Evolutionary conservation across 768 basidiomycete species (phyloP).

Genomic region (Heimioporus sp.): DNA sequence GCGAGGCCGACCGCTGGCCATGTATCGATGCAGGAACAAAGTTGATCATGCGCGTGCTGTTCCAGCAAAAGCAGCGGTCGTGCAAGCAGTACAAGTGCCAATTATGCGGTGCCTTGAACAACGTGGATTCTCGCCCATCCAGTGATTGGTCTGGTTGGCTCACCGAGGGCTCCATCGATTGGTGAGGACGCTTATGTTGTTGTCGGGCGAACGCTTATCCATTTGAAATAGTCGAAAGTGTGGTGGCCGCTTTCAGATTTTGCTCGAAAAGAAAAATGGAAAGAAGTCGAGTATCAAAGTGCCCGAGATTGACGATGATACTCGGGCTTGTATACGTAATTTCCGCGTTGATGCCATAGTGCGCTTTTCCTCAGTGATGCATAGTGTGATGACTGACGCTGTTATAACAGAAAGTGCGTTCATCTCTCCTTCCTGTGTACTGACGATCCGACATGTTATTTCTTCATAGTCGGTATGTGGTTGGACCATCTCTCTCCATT

Average conservation of each 20-base stretch:
- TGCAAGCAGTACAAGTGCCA: constrained; percentile 13
- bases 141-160: constrained; percentile 19
- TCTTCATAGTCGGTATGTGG: constrained; percentile 12
- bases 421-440: background rate
- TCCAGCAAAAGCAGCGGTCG: constrained; percentile 16
- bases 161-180: constrained; percentile 22
- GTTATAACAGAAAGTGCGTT: constrained; percentile 16
- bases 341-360: constrained; percentile 24
- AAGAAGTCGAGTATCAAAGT: constrained; percentile 2
- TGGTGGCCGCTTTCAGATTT: constrained; percentile 23
- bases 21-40: constrained; percentile 23
- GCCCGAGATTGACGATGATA: constrained; percentile 14
- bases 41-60: constrained; percentile 22
- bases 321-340: constrained; percentile 22
- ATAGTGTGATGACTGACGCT: background rate
- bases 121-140: constrained; percentile 11
- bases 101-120: constrained; percentile 20
- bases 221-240: constrained; percentile 10
- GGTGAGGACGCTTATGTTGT: constrained; percentile 6
- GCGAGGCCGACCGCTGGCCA: constrained; percentile 22
- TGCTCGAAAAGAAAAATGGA: constrained; percentile 16
- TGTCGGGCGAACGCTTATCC: background rate
- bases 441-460: background rate
- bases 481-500: background rate
- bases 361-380: background rate